Conservation (phyloP, 352 stramenopile genomes). For the Hyaloperonospora brassicae region DNA sequence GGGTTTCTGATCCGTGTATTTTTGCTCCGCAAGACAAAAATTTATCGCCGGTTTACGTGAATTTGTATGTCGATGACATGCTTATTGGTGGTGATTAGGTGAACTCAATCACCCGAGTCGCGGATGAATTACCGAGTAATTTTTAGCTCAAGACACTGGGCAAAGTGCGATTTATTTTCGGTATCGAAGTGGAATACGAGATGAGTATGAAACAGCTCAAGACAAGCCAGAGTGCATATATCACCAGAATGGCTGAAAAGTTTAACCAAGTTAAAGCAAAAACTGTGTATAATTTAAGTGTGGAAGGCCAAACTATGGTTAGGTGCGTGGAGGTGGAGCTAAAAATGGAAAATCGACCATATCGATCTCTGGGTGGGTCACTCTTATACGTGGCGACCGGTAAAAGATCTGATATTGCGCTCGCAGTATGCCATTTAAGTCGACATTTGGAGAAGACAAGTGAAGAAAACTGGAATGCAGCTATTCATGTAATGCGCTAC, state of each 20-base stretch:
- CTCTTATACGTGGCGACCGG: slow-evolving; percentile 1
- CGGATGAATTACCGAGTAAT: not conserved
- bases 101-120: no score
- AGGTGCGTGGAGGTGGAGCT: not conserved
- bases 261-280: not conserved
- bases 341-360: not conserved
- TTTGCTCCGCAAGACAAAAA: no score
- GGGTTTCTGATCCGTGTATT: no score
- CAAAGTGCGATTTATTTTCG: not conserved
- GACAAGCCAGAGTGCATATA: no score
- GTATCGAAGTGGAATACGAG: slow-evolving; percentile 1
- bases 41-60: no score
- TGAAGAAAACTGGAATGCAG: slow-evolving; percentile 17
- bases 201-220: not conserved
- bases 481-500: slow-evolving; percentile 23
- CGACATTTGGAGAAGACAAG: not conserved
- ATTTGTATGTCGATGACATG: no score
- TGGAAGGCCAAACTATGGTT: not conserved
- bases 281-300: not conserved
- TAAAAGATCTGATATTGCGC: slow-evolving; percentile 17
- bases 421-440: slow-evolving; percentile 4
- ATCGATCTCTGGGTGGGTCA: not conserved
- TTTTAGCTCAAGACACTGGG: not conserved
- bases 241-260: not conserved
- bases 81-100: no score